Base-by-base conservation (phyloP, 805 yeast genomes). In the Saccharomyces eubayanus region DNA sequence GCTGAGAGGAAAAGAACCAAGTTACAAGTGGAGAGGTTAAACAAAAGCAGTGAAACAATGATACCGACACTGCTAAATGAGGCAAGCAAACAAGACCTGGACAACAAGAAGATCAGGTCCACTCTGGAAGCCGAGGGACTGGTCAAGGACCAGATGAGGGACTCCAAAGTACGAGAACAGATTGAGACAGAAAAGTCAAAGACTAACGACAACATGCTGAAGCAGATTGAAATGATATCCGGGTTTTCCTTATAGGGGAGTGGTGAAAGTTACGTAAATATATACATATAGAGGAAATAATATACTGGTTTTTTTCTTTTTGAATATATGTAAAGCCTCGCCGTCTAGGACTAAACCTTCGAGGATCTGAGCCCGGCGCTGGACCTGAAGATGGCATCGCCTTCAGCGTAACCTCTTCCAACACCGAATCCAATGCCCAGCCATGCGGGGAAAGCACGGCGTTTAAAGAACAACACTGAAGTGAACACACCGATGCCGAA, bases 391-490 rank as follows among this genome's bases (percentile, higher is more conserved):
- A 91, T 87, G 57, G 97, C 95, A 68, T 94, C 98, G 57, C 98
- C 99, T 76, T 94, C 99, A 57, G 98, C 84, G 74, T 90, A 94
- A 52, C 97, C 97, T 77, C 97, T 86, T 60, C 99, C 99, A 58
- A 91, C 80, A 61, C 99, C 99, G 66, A 94, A 92, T 41, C 99
- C 99, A 59, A 90, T 75, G 60, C 99, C 99, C 57, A 92, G 74
- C 96, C 97, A 91, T 46, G 92, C 98, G 53, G 99, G 99, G 83
- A 90, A 94, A 9, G 96, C 80, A 74, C 98, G 84, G 78, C 98
- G 88, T 72, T 80, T 89, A 78, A 94, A 94, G 54, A 94, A 74
- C 56, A 94, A 73, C 47, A 91, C 95, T 8, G 97, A 89, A 47
- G 95, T 87, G 55, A 92, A 80, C 31, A 94, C 96, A 74, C 99